Evolutionary conservation across 768 basidiomycete genomes (phyloP).

Genomic region (Dictyophora rubrovolvata): DNA sequence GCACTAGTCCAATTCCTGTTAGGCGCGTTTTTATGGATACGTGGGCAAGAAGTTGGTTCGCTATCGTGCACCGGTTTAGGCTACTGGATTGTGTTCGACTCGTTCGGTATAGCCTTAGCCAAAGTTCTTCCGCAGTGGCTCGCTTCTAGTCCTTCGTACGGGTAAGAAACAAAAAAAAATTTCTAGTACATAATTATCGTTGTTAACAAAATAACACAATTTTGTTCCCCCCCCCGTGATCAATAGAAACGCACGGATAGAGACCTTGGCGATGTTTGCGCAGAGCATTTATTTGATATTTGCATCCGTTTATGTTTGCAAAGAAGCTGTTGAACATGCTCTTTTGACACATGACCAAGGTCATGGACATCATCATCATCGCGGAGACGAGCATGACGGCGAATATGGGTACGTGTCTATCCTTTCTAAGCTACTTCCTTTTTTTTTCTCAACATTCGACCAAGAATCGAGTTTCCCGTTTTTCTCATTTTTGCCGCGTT

Average conservation of each 20-base stretch:
- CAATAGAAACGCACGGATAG: slow-evolving; percentile 51
- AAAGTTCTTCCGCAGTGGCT: slow-evolving; percentile 38
- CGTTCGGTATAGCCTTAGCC: slow-evolving; percentile 61
- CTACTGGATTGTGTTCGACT: slow-evolving; percentile 94
- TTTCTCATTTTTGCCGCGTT: slow-evolving; percentile 46
- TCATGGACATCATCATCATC: slow-evolving; percentile 48
- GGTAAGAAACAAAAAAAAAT: slow-evolving; percentile 36
- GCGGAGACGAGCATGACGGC: slow-evolving; percentile 30
- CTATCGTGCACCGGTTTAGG: slow-evolving; percentile 84
- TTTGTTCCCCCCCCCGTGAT: not conserved
- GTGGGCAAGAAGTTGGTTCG: slow-evolving; percentile 81
- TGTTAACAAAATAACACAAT: too few species aligned
- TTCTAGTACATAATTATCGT: slow-evolving; percentile 19
- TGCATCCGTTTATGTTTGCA: slow-evolving; percentile 89
- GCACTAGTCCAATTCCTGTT: slow-evolving; percentile 45
- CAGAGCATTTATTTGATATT: slow-evolving; percentile 94
- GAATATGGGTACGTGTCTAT: not conserved
- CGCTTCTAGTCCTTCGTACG: slow-evolving; percentile 33
- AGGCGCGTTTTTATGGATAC: slow-evolving; percentile 76
- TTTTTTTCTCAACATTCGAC: not conserved
- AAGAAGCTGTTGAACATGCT: slow-evolving; percentile 92
- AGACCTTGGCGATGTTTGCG: slow-evolving; percentile 70
- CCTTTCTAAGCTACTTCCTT: not conserved
- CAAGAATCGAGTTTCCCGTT: slow-evolving; percentile 59
- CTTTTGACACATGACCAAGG: slow-evolving; percentile 51